Evolutionary conservation across 345 rosid species (phyloP), one percentile per base, ranked within the genome.

Genomic region (Eucalyptus curtisii): DNA sequence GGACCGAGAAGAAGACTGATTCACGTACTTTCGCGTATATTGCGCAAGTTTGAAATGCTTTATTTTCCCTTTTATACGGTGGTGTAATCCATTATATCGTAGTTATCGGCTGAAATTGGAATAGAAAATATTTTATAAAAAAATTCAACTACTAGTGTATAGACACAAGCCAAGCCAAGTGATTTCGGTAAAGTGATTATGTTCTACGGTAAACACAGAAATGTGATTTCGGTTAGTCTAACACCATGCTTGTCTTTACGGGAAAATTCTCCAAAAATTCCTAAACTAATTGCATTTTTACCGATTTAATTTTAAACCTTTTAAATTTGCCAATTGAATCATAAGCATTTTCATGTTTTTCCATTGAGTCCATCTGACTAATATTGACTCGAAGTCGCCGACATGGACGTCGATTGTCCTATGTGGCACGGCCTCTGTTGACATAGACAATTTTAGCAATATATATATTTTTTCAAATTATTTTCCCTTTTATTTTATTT

Each of bases 351-450:
- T 52, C 4, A 52, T 52, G 2, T 52, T 52, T 52, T 7, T 10
- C 24, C 24, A 52, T 19, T 19, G 55, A 52, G 55, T 52, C 10
- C 2, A 52, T 52, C 2, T 19, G 24, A 52, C 0, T 52, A 52
- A 52, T 52, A 52, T 52, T 19, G 24, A 52, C 24, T 52, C 0
- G 2, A 19, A 52, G 1, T 19, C 1, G 2, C 20, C 1, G 10
- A 52, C 1, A 1, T 52, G 10, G 24, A 52, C 8, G 9, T 52
- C 4, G 1, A 52, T 52, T 4, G 0, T 52, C 55, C 55, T 52
- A 52, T 52, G 55, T 52, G 55, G 10, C 24, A 52, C 0, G 4
- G 55, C 55, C 24, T 52, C 4, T 0, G 4, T 52, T 52, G 55
- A 52, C 10, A 1, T 3, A 52, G 10, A 52, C 24, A 52, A 52